Evolutionary conservation across 108 stramenopile genomes (phyloP).

Genomic region (Thalassiosira profunda): DNA sequence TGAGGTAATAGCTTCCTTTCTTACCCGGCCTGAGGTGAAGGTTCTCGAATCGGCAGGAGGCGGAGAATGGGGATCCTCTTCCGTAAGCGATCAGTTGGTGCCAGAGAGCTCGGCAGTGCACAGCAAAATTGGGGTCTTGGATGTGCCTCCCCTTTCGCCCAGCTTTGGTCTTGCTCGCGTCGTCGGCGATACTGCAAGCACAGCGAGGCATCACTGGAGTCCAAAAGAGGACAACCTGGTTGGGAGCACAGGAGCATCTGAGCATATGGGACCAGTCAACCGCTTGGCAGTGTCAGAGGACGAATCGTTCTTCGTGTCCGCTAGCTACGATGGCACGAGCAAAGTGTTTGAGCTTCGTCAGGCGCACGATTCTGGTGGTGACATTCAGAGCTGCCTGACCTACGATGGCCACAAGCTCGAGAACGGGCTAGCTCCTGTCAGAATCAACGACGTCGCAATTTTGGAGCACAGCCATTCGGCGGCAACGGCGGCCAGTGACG

Average conservation of each 20-base stretch:
- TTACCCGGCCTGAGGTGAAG: conserved; percentile 36
- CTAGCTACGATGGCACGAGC: conserved; percentile 91
- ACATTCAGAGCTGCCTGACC: conserved; percentile 81
- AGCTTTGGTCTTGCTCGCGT: conserved; percentile 42
- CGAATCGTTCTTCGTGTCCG: conserved; percentile 92
- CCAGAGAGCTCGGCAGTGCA: conserved; percentile 63
- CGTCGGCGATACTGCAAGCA: conserved; percentile 13
- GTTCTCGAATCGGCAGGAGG: conserved; percentile 61
- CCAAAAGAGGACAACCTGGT: conserved; percentile 88
- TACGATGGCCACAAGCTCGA: conserved; percentile 69
- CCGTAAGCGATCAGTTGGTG: conserved; percentile 63
- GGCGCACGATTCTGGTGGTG: conserved; percentile 75
- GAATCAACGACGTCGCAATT: conserved; percentile 90
- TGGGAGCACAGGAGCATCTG: conserved; percentile 62
- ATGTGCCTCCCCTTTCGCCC: conserved; percentile 81
- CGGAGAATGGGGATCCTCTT: conserved; percentile 86
- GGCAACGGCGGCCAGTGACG: conserved; percentile 89
- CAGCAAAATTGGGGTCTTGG: conserved; percentile 69
- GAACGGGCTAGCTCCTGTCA: conserved; percentile 7
- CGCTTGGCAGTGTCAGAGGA: conserved; percentile 93
- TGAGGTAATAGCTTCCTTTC: conserved; percentile 1
- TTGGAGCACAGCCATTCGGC: conserved; percentile 93
- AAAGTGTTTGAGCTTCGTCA: conserved; percentile 92
- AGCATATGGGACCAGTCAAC: conserved; percentile 87
- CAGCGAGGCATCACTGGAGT: conserved; percentile 53